These are phyloP conservation scores for Cladophialophora bantiana DNA, from an alignment of 2,329 filamentous ascomycete species.

Conservation along the genomic window DNA sequence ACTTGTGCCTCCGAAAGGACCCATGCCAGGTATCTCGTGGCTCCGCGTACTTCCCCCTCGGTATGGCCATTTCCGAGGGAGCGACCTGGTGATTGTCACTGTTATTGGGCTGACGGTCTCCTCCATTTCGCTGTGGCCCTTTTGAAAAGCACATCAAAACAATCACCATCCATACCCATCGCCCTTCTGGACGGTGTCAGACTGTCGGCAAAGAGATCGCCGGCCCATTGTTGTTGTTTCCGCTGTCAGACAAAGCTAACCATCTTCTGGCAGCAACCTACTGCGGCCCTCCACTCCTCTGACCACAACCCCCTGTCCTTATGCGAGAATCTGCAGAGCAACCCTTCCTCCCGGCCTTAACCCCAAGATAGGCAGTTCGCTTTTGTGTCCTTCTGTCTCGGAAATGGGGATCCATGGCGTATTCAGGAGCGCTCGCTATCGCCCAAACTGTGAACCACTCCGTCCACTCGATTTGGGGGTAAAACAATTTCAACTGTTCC, in stretches of 20 bases:
- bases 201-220: not conserved
- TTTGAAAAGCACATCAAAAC: no score
- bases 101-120: not conserved
- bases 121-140: no score
- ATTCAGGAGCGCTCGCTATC: not conserved
- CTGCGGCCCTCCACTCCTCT: not conserved
- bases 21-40: not conserved
- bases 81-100: not conserved
- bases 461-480: not conserved
- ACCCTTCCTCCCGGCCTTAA: not conserved
- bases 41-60: not conserved
- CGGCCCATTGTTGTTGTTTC: not conserved
- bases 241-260: not conserved
- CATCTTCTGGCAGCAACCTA: not conserved
- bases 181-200: no score
- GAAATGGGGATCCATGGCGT: not conserved
- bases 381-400: constrained; percentile 9
- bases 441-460: not conserved
- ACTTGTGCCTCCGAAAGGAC: not conserved
- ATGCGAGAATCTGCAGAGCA: not conserved
- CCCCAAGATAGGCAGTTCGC: constrained; percentile 18
- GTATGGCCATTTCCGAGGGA: not conserved
- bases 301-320: constrained; percentile 4
- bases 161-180: no score
- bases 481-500: not conserved